Percentiles rank a stretch among this genome's conserved stretches.
Evolutionary conservation across 495 filamentous ascomycete species (phyloP).

Genomic region (Aspergillus carlsbadensis): DNA sequence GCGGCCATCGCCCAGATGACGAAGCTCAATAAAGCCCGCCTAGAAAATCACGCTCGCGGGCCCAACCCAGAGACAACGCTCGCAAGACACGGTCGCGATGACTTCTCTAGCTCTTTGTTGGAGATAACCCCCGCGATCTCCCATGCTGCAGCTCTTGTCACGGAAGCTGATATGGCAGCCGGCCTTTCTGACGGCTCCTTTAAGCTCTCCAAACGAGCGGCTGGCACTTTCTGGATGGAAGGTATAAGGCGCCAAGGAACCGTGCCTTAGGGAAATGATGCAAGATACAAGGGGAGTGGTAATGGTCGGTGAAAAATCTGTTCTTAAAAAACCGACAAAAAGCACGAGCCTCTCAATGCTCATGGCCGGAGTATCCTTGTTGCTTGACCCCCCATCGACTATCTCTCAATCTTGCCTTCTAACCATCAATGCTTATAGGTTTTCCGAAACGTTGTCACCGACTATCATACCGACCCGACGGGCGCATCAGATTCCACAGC

Average conservation of each 20-base stretch:
- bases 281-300: constrained; percentile 4
- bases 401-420: too few species aligned
- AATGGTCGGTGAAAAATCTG: not conserved
- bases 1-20: constrained; percentile 10
- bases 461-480: constrained; percentile 7
- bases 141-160: constrained; percentile 7
- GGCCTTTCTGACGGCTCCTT: not conserved
- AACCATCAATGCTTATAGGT: not conserved
- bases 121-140: not conserved
- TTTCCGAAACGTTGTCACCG: constrained; percentile 6
- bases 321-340: not conserved
- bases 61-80: not conserved
- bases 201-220: not conserved
- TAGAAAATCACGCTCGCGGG: not conserved
- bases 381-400: too few species aligned
- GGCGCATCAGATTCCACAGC: constrained; percentile 30
- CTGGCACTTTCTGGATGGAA: constrained; percentile 6
- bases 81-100: not conserved
- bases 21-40: constrained; percentile 7
- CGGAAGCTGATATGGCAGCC: constrained; percentile 4
- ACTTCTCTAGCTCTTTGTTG: not conserved
- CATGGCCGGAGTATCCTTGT: too few species aligned
- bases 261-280: constrained; percentile 2
- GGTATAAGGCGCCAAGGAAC: constrained; percentile 5
- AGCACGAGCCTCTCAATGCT: too few species aligned